Evolutionary conservation across 305 asterid species (phyloP).

Genomic region (Ajuga reptans): DNA sequence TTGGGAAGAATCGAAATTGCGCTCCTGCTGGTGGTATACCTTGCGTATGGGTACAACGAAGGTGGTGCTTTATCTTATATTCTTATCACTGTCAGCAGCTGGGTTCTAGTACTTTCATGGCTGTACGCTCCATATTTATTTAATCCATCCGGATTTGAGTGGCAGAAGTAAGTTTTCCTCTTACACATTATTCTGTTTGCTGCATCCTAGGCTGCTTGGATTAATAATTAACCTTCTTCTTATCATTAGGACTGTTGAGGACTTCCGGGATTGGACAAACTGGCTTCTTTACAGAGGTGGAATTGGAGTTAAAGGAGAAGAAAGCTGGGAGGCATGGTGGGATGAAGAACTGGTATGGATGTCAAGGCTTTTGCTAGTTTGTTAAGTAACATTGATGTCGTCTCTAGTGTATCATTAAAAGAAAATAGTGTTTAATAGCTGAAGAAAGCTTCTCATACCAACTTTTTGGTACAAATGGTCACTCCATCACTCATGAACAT

Average conservation of each 20-base stretch:
- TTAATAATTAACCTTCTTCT: constrained; percentile 25
- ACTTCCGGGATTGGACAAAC: constrained; percentile 96
- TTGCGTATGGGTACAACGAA: constrained; percentile 64
- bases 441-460: neutral
- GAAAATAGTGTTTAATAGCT: constrained; percentile 11
- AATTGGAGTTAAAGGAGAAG: constrained; percentile 96
- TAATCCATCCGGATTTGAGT: constrained; percentile 94
- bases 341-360: constrained; percentile 89
- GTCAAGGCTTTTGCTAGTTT: constrained; percentile 15
- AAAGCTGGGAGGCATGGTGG: constrained; percentile 99
- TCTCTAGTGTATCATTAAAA: neutral
- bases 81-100: constrained; percentile 80
- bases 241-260: constrained; percentile 80
- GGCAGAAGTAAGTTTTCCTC: constrained; percentile 70
- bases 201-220: constrained; percentile 13
- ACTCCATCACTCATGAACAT: neutral
- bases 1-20: constrained; percentile 78
- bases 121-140: constrained; percentile 89
- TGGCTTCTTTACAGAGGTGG: constrained; percentile 99
- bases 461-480: neutral
- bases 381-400: constrained; percentile 13
- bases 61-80: constrained; percentile 75
- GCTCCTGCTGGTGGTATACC: constrained; percentile 73
- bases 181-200: constrained; percentile 7
- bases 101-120: constrained; percentile 85